Conservation (phyloP, 495 filamentous ascomycete genomes). For the Penicillium ochrochloron region DNA sequence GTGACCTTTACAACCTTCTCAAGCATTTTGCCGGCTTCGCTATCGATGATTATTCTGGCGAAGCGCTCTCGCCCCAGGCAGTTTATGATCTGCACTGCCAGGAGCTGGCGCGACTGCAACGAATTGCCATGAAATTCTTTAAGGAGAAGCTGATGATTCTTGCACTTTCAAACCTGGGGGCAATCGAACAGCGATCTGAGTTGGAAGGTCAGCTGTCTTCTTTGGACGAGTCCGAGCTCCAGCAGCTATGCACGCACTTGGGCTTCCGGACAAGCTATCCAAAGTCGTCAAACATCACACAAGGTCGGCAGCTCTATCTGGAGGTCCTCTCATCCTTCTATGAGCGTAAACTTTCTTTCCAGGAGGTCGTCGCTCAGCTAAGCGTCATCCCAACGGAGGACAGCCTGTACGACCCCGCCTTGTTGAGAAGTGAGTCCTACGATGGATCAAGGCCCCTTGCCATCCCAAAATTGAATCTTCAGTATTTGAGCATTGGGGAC, state of each 20-base stretch:
- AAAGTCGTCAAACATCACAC: slow-evolving; percentile 61
- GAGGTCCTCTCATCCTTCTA: slow-evolving; percentile 79
- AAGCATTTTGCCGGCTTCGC: slow-evolving; percentile 86
- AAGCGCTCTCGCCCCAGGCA: slow-evolving; percentile 70
- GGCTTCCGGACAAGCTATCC: slow-evolving; percentile 82
- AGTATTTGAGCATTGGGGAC: slow-evolving; percentile 93
- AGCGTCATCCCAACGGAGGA: slow-evolving; percentile 83
- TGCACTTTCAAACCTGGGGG: slow-evolving; percentile 89
- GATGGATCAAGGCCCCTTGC: slow-evolving; percentile 88
- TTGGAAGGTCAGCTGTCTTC: slow-evolving; percentile 75
- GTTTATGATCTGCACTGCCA: slow-evolving; percentile 80
- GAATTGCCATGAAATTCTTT: slow-evolving; percentile 80
- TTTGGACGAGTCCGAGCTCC: slow-evolving; percentile 74
- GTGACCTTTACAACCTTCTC: slow-evolving; percentile 79
- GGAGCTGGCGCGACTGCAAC: slow-evolving; percentile 77
- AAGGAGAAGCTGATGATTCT: slow-evolving; percentile 89
- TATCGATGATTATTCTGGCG: slow-evolving; percentile 88
- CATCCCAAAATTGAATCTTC: slow-evolving; percentile 92
- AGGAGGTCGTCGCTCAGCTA: slow-evolving; percentile 72
- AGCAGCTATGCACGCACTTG: slow-evolving; percentile 69
- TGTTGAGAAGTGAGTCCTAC: slow-evolving; percentile 85
- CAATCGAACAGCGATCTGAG: slow-evolving; percentile 78
- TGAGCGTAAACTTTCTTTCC: slow-evolving; percentile 81
- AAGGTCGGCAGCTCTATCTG: slow-evolving; percentile 69
- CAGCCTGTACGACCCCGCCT: slow-evolving; percentile 78